A percentile compares a stretch with the other conserved stretches of the same genome.
phyloP scores from a whole-genome alignment of 768 basidiomycete species.

The Suillus alpinus region DNA sequence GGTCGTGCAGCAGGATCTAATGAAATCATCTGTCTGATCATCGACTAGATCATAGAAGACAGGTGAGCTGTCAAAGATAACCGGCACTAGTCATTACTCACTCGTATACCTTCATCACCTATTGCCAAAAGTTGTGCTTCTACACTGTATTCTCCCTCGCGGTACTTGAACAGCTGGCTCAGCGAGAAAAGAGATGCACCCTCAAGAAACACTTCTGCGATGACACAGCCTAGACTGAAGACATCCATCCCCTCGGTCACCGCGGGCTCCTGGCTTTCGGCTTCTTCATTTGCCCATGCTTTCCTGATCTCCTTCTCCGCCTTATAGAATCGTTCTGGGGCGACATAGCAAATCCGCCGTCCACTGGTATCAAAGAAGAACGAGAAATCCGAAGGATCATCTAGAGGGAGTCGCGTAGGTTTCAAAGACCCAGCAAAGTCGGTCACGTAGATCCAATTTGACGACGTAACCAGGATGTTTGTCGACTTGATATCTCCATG shows the following conservation, averaged over 20 bases:
- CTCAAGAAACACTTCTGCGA: slow-evolving; percentile 94
- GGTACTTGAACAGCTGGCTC: slow-evolving; percentile 92
- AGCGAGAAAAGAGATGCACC: slow-evolving; percentile 91
- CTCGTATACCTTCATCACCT: slow-evolving; percentile 79
- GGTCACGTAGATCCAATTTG: slow-evolving; percentile 93
- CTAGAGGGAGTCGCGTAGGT: slow-evolving; percentile 90
- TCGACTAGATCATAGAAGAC: slow-evolving; percentile 46
- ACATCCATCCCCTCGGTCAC: slow-evolving; percentile 98
- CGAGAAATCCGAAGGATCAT: slow-evolving; percentile 96
- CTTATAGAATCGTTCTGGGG: slow-evolving; percentile 93
- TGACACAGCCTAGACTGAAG: slow-evolving; percentile 91
- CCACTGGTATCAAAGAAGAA: slow-evolving; percentile 98
- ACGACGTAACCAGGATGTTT: slow-evolving; percentile 94
- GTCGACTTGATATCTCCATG: slow-evolving; percentile 99
- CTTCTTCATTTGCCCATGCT: slow-evolving; percentile 48
- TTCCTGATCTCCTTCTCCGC: slow-evolving; percentile 73
- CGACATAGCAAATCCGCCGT: slow-evolving; percentile 90
- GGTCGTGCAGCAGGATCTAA: slow-evolving; percentile 77
- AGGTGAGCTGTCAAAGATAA: slow-evolving; percentile 19
- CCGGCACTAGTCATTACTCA: slow-evolving; percentile 37
- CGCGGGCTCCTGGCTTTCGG: slow-evolving; percentile 63
- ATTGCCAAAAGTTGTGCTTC: slow-evolving; percentile 70
- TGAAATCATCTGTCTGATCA: slow-evolving; percentile 89
- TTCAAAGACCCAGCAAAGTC: slow-evolving; percentile 94
- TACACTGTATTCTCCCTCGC: slow-evolving; percentile 79